Base-by-base conservation (phyloP, 2,329 filamentous ascomycete species). In the Colletotrichum simmondsii region DNA sequence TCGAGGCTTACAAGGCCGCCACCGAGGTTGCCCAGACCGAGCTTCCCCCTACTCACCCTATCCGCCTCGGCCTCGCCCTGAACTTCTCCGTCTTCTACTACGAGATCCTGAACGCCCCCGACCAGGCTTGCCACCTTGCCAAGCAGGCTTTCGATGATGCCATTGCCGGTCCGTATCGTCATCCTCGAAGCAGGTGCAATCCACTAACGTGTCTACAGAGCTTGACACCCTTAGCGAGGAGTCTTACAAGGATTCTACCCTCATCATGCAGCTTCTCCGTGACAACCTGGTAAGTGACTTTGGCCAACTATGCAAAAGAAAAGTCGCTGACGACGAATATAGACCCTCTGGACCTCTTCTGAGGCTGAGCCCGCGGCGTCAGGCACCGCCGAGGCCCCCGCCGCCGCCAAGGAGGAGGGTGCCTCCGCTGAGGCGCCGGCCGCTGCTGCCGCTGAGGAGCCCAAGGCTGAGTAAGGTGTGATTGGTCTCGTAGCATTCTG, bases 21-120 rank as follows among this genome's bases (percentile, higher is more conserved):
- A 97, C 94, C 82, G 94, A 97, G 85, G 94, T 97, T 80, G 94
- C 95, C 75, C 91, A 94, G 84, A 96, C 94, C 79, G 94, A 97
- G 85, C 92, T 97, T 78, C 93, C 95, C 75, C 95, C 95, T 75
- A 97, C 95, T 71, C 95, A 97, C 90, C 95, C 95, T 82, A 97
- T 97, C 86, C 94, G 95, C 81, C 93, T 97, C 77, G 95, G 95
- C 83, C 92, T 97, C 77, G 95, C 95, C 80, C 90, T 97, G 78
- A 97, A 97, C 92, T 97, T 97, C 90, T 98, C 95, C 77, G 95
- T 98, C 82, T 98, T 98, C 91, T 98, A 98, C 93, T 99, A 99
- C 86, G 94, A 99, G 92, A 99, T 98, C 84, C 90, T 98, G 81
- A 99, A 98, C 90, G 95, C 96, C 56, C 96, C 96, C 76, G 97